These are phyloP conservation scores for Taiozyma sp. DNA, from an alignment of 1,139 yeast genomes.

Conservation along the genomic window DNA sequence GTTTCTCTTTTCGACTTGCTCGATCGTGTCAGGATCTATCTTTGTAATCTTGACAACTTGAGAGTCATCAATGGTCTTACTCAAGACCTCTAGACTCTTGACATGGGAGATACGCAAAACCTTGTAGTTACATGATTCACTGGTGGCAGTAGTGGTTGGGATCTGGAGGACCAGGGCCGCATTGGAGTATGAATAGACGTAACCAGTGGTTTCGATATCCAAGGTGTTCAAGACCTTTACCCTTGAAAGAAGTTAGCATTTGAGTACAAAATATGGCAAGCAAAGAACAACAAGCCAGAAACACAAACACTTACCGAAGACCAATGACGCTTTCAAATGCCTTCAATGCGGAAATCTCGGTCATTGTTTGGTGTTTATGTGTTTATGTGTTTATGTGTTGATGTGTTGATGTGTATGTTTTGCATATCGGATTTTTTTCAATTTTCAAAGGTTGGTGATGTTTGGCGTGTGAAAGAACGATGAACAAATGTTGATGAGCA, in stretches of 20 bases:
- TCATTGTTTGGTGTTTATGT: not conserved
- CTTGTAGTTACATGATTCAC: slow-evolving; percentile 34
- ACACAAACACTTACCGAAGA: slow-evolving; percentile 18
- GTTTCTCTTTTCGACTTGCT: slow-evolving; percentile 20
- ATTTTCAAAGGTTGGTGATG: not conserved
- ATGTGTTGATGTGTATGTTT: not conserved
- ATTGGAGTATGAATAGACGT: slow-evolving; percentile 54
- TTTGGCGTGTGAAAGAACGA: not conserved
- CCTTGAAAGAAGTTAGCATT: slow-evolving; percentile 25
- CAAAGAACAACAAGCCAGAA: not conserved
- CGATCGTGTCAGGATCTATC: slow-evolving; percentile 14
- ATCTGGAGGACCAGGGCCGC: slow-evolving; percentile 20
- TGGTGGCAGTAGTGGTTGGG: slow-evolving; percentile 5
- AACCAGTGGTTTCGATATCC: slow-evolving; percentile 54
- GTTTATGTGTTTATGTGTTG: not conserved
- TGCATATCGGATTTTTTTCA: not conserved
- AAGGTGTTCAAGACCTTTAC: slow-evolving; percentile 56
- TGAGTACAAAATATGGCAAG: not conserved
- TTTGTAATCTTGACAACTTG: slow-evolving; percentile 21
- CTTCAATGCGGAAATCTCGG: slow-evolving; percentile 10
- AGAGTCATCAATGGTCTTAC: slow-evolving; percentile 17
- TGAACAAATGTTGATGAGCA: not conserved
- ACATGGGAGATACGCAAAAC: slow-evolving; percentile 56
- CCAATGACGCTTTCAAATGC: slow-evolving; percentile 22
- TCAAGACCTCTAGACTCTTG: slow-evolving; percentile 42